Conservation (phyloP, 1,284 basidiomycete species). For the Vanrija pseudolonga region DNA sequence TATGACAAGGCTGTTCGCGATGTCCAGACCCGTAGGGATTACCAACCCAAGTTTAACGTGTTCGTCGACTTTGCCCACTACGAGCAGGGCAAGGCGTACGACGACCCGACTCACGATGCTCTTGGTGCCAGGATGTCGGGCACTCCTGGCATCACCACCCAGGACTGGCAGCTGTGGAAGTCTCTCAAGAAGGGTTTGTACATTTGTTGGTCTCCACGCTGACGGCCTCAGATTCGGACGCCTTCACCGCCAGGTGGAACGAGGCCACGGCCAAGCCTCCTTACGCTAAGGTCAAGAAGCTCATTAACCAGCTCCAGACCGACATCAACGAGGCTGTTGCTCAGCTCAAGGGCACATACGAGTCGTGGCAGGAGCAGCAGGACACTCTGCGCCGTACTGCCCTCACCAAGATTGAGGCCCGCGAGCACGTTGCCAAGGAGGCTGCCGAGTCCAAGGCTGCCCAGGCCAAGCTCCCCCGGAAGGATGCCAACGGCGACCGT, state of each 20-base stretch:
- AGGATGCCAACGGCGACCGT: too few relatives aligned
- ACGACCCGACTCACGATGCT: neutral
- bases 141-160: constrained; percentile 18
- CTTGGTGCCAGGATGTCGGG: neutral
- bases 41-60: neutral
- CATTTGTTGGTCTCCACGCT: neutral
- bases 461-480: too few relatives aligned
- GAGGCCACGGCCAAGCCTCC: constrained; percentile 25
- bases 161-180: constrained; percentile 41
- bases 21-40: constrained; percentile 19
- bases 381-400: constrained; percentile 28
- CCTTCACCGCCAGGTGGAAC: constrained; percentile 30
- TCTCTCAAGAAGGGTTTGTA: constrained; percentile 30
- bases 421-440: constrained; percentile 17
- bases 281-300: constrained; percentile 20
- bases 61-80: too few relatives aligned
- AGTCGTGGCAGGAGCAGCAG: constrained; percentile 28
- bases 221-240: constrained; percentile 19
- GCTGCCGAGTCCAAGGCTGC: constrained; percentile 1
- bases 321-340: constrained; percentile 21
- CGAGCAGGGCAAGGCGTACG: too few relatives aligned
- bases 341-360: constrained; percentile 38
- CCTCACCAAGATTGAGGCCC: constrained; percentile 33
- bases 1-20: constrained; percentile 20
- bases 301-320: constrained; percentile 16